Evolutionary conservation across 768 basidiomycete species (phyloP).

Genomic region (Mycena rebaudengoi): DNA sequence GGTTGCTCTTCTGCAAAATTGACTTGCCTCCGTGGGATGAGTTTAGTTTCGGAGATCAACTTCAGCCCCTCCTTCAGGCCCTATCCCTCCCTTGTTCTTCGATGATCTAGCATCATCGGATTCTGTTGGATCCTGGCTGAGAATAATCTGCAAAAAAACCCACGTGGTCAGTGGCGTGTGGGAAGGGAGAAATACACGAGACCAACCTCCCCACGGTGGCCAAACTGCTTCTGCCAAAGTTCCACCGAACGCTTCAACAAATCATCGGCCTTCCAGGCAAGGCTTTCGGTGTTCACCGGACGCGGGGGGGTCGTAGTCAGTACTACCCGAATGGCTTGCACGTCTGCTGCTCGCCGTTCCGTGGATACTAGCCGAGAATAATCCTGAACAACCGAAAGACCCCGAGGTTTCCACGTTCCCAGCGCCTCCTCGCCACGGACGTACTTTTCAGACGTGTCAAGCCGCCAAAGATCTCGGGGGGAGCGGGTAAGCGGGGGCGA

Average conservation of each 20-base stretch:
- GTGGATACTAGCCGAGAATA: constrained; percentile 75
- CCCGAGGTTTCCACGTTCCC: constrained; percentile 85
- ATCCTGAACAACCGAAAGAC: constrained; percentile 90
- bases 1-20: background rate
- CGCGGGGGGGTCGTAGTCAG: constrained; percentile 64
- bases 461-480: constrained; percentile 89
- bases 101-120: constrained; percentile 52
- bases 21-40: constrained; percentile 76
- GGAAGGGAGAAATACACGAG: background rate
- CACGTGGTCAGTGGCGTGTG: constrained; percentile 1
- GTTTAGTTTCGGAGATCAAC: constrained; percentile 75
- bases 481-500: constrained; percentile 88
- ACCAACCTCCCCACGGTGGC: constrained; percentile 75
- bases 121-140: constrained; percentile 76
- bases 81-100: constrained; percentile 42
- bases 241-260: constrained; percentile 72
- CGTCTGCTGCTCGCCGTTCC: constrained; percentile 84
- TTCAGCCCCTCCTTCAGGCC: constrained; percentile 63
- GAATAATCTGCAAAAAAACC: constrained; percentile 69
- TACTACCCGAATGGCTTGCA: constrained; percentile 87
- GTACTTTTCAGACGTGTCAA: constrained; percentile 95
- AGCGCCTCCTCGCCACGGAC: constrained; percentile 92
- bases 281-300: constrained; percentile 58
- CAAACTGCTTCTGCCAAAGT: constrained; percentile 88
- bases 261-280: constrained; percentile 72